Evolutionary conservation across 2,329 filamentous ascomycete species (phyloP).

Genomic region (Scopulariopsis brevicaulis): DNA sequence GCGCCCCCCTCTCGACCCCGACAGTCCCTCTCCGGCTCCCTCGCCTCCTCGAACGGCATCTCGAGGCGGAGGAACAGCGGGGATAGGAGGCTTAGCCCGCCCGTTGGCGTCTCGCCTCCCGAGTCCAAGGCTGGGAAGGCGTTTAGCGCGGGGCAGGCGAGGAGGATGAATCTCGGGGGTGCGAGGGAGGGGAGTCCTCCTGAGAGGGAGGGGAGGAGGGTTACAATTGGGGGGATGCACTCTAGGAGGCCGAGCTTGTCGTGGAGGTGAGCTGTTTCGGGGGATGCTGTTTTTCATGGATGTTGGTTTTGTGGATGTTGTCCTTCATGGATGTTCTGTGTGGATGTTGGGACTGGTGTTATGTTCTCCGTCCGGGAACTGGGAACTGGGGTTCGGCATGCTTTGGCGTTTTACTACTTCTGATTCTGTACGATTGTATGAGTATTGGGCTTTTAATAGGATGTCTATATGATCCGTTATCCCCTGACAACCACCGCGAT

Average conservation of each 20-base stretch:
- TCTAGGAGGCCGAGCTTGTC: constrained; percentile 11
- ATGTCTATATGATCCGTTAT: not conserved
- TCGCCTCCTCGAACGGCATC: constrained; percentile 43
- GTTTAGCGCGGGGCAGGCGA: constrained; percentile 42
- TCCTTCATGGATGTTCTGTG: too few species aligned
- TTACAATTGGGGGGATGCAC: constrained; percentile 23
- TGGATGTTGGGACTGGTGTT: too few species aligned
- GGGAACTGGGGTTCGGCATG: not conserved
- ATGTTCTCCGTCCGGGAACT: not conserved
- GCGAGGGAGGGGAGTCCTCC: constrained; percentile 19
- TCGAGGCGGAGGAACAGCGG: constrained; percentile 38
- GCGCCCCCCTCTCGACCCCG: not conserved
- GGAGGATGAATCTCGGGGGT: constrained; percentile 43
- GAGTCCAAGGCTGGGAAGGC: constrained; percentile 17
- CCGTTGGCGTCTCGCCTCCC: constrained; percentile 38
- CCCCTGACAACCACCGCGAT: too few species aligned
- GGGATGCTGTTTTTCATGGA: too few species aligned
- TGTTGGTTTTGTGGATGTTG: too few species aligned
- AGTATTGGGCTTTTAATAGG: constrained; percentile 6
- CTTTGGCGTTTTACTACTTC: not conserved
- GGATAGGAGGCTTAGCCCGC: constrained; percentile 39
- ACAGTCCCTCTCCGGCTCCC: constrained; percentile 22
- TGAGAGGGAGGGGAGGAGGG: constrained; percentile 17
- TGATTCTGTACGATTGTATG: constrained; percentile 11
- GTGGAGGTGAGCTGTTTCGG: constrained; percentile 16